Base-by-base conservation (phyloP, 164 flowering plant species). In the Paratinospora sagittata region DNA sequence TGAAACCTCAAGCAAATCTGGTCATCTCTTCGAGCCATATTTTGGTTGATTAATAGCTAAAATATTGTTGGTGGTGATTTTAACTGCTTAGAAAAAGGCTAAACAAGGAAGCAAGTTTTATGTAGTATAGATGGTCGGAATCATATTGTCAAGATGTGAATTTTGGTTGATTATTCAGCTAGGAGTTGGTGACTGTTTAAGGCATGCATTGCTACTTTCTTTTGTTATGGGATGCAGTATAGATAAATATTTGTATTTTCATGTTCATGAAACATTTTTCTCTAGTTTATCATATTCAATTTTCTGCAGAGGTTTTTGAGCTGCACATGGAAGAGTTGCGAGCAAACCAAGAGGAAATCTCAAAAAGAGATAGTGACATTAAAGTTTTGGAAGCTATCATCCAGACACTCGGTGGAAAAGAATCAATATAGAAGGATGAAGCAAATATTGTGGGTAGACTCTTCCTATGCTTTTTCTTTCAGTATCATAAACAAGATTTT, bases 271-370 rank as follows among this genome's bases (percentile, higher is more conserved):
- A 23, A 27, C 65, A 21, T 62, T n/a, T n/a, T n/a, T n/a, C n/a
- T n/a, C n/a, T n/a, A n/a, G n/a, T n/a, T n/a, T n/a, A n/a, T n/a
- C n/a, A n/a, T n/a, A 24, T 24, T 63, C n/a, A 11, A 63, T 63
- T 63, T 67, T 49, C 69, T 68, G 70, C 61, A 68, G 70, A 68
- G 70, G 70, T 68, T n/a, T 68, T 68, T 68, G 70, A 68, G 23
- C n/a, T 68, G 33, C 70, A 68, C 61, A 68, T 68, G 70, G 70
- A 68, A 68, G 70, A 68, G 61, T 24, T 68, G 36, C 27, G 70
- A 27, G 37, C 26, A 30, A 68, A 68, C 39, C 70, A 68, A 47
- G 70, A 43, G 19, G 70, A 68, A 37, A 68, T 68, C n/a, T 68
- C 70, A 26, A 68, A 27, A 27, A 68, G 61, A 68, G 70, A 68